phyloP scores from a whole-genome alignment of 208 protist genomes.

The Leishmania mexicana region DNA sequence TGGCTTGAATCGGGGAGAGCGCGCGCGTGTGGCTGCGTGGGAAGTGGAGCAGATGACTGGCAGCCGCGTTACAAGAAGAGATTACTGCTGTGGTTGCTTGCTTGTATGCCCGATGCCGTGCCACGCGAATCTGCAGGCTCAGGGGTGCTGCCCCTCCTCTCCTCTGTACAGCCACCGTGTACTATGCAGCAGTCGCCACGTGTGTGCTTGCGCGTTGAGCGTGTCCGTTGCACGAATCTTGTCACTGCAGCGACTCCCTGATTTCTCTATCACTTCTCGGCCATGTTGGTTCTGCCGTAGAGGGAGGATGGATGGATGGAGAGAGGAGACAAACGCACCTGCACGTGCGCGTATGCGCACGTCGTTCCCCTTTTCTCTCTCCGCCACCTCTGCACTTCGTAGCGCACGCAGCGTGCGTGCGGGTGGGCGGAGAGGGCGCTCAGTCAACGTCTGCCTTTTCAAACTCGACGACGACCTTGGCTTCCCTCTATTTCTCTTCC shows the following conservation, averaged over 20 bases:
- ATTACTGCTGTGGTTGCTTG: background rate
- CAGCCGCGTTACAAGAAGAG: background rate
- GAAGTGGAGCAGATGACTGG: background rate
- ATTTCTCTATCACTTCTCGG: background rate
- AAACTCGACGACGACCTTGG: no score
- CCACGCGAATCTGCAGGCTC: background rate
- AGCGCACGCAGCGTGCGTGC: background rate
- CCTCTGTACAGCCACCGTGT: background rate
- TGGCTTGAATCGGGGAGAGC: background rate
- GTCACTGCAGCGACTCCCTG: background rate
- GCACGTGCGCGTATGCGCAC: background rate
- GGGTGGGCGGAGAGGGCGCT: background rate
- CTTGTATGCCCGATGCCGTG: background rate
- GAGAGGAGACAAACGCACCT: background rate
- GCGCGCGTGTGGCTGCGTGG: background rate
- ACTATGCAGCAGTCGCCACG: background rate
- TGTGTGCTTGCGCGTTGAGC: background rate
- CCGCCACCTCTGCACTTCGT: background rate
- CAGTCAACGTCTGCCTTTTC: background rate
- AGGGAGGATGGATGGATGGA: background rate
- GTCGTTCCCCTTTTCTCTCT: background rate
- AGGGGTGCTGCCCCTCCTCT: background rate
- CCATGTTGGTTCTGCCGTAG: background rate
- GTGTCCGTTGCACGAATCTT: background rate
- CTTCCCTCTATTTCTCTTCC: background rate